Evolutionary conservation across 2,329 filamentous ascomycete species (phyloP).

Genomic region (Microcyclospora tardicrescens): DNA sequence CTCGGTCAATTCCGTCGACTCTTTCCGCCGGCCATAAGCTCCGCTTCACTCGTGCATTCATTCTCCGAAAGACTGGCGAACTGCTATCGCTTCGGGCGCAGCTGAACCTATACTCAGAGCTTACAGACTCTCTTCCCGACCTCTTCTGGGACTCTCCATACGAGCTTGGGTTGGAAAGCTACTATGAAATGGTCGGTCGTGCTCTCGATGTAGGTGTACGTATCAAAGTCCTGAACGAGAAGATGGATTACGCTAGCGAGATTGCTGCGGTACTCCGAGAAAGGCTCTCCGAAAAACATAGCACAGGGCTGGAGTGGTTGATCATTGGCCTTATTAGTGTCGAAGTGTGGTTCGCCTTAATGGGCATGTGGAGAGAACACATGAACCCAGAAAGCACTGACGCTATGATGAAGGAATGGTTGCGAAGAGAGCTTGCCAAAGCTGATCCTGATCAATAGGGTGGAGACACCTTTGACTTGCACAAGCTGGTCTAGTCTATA

Average conservation of each 20-base stretch:
- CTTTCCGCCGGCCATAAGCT: conserved; percentile 55
- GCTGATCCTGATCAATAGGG: too few relatives aligned
- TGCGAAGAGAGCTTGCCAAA: conserved; percentile 18
- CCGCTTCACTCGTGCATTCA: conserved; percentile 59
- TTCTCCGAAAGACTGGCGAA: conserved; percentile 87
- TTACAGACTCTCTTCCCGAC: conserved; percentile 89
- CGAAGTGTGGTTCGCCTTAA: conserved; percentile 78
- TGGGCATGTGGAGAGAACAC: conserved; percentile 54
- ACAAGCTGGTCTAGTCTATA: too few relatives aligned
- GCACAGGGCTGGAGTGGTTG: conserved; percentile 79
- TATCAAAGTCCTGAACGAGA: conserved; percentile 85
- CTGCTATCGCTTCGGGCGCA: conserved; percentile 79
- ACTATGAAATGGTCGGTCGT: conserved; percentile 86
- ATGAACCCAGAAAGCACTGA: conserved; percentile 31
- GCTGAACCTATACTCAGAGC: conserved; percentile 90
- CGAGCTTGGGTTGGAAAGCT: conserved; percentile 80
- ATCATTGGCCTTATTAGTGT: conserved; percentile 90
- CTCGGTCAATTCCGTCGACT: conserved; percentile 65
- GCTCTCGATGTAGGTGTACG: conserved; percentile 83
- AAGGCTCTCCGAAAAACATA: conserved; percentile 80
- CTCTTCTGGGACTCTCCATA: conserved; percentile 91
- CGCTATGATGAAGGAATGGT: conserved; percentile 25
- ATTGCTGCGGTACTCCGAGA: conserved; percentile 83
- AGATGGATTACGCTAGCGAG: conserved; percentile 95
- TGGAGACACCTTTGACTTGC: too few relatives aligned